Base-by-base conservation (phyloP, 176 grass and related monocot genomes). In the Juncus effusus region DNA sequence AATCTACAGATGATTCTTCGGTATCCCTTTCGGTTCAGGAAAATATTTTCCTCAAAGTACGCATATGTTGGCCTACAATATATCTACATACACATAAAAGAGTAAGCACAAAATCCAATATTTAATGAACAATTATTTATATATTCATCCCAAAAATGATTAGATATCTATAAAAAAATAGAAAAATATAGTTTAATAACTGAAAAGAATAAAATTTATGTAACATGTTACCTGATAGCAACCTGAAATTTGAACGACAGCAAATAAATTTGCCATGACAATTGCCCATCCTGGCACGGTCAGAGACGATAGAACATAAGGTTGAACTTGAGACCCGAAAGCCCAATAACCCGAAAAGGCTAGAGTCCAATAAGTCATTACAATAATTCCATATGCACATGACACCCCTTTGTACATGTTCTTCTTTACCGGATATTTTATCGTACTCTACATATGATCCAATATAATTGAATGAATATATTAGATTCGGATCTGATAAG, bases 251-350 rank as follows among this genome's bases (percentile, higher is more conserved):
- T 95, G 87, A 76, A 90, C 61, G 6, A 90, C 86, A 13, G 91
- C 91, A 90, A 95, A 90, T 10, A 87, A 37, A 72, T 95, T 95
- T 72, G 91, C 86, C 83, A 90, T 85, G 41, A 87, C 69, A 71
- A 80, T 84, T 14, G 78, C 75, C 80, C 91, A 90, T 80, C 76
- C 66, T 51, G 83, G 91, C 53, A 54, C 16, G 5, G 86, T 80
- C 54, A 95, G 75, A 59, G 86, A 90, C 72, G 83, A 95, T 10
- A 90, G 67, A 38, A 82, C 84, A 59, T 90, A 95, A 51, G 83
- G 86, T 62, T 90, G 75, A 5, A 95, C 90, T 40, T 28, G 12
- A 42, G 83, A 90, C 38, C 86, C 84, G 13, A 90, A 95, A 59
- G 86, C 83, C 91, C 84, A 90, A 57, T 87, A 95, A 12, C 86